phyloP scores from a whole-genome alignment of 148 eudicot genomes.

The Oxyria digyna region DNA sequence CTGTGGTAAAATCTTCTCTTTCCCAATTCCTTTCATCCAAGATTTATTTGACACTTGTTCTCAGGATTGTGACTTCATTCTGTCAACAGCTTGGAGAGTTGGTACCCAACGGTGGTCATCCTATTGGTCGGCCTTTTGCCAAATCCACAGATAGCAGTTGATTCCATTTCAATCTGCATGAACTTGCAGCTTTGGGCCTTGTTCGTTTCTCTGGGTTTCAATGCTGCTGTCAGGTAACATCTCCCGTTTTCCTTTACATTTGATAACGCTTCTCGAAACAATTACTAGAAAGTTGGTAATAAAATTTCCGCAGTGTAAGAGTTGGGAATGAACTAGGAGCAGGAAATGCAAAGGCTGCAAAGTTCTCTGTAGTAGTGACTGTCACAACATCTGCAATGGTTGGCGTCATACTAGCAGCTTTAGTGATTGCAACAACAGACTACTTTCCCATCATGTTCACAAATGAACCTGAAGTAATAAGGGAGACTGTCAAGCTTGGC shows the following conservation, averaged over 20 bases:
- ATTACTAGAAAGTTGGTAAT: not conserved
- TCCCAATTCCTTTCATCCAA: not conserved
- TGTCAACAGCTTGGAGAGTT: slow-evolving; percentile 40
- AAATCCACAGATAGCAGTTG: slow-evolving; percentile 34
- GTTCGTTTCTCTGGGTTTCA: slow-evolving; percentile 40
- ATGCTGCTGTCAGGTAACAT: slow-evolving; percentile 38
- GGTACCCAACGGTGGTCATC: slow-evolving; percentile 36
- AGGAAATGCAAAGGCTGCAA: slow-evolving; percentile 39
- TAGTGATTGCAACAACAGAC: slow-evolving; percentile 16
- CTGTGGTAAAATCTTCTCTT: slow-evolving; percentile 16
- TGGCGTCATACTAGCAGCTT: slow-evolving; percentile 25
- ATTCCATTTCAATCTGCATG: slow-evolving; percentile 43
- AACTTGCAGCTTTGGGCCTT: slow-evolving; percentile 35
- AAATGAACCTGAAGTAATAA: slow-evolving; percentile 16
- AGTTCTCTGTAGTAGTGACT: slow-evolving; percentile 24
- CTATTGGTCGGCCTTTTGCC: slow-evolving; percentile 48
- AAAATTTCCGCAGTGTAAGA: slow-evolving; percentile 29
- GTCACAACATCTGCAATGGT: slow-evolving; percentile 24
- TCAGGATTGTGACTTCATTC: not conserved
- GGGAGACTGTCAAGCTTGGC: slow-evolving; percentile 25
- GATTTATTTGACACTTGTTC: not conserved
- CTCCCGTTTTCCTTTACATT: not conserved
- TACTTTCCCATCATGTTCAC: slow-evolving; percentile 30
- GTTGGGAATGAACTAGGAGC: slow-evolving; percentile 54
- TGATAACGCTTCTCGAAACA: not conserved